phyloP scores from a whole-genome alignment of 768 basidiomycete species.

The Termitomyces sp. region DNA sequence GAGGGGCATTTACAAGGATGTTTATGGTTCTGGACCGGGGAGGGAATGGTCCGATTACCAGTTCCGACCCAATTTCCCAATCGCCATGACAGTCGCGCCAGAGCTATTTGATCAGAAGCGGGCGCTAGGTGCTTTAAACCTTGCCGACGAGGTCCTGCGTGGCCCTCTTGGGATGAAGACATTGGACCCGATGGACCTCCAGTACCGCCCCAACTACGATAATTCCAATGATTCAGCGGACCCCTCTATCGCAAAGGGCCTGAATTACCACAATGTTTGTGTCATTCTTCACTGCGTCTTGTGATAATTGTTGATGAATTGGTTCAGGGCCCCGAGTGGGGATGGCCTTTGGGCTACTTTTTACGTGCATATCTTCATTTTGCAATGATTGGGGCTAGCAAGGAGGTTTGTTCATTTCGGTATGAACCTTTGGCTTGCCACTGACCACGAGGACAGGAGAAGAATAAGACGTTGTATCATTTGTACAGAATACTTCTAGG shows the following conservation, averaged over 20 bases:
- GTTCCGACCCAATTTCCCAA: constrained; percentile 88
- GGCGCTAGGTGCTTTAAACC: constrained; percentile 72
- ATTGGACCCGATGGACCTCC: constrained; percentile 79
- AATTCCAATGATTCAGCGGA: constrained; percentile 93
- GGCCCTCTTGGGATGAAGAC: constrained; percentile 96
- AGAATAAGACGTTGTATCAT: constrained; percentile 70
- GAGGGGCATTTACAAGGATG: constrained; percentile 98
- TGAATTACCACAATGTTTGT: constrained; percentile 89
- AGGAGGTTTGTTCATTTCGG: constrained; percentile 46
- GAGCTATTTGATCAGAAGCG: constrained; percentile 84
- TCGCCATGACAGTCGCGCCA: constrained; percentile 96
- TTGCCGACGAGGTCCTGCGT: constrained; percentile 81
- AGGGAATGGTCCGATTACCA: constrained; percentile 99
- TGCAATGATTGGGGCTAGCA: constrained; percentile 63
- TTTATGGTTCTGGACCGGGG: constrained; percentile 82
- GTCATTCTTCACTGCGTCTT: not conserved
- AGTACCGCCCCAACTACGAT: constrained; percentile 91
- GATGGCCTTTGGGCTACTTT: constrained; percentile 95
- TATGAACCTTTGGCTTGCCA: not conserved
- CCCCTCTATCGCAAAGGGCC: constrained; percentile 80
- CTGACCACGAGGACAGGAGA: constrained; percentile 44
- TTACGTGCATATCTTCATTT: constrained; percentile 90
- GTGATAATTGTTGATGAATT: constrained; percentile 10
- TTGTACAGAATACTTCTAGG: constrained; percentile 71
- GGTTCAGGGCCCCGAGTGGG: constrained; percentile 85